A percentile compares a stretch with the other conserved stretches of the same genome.
Conservation (phyloP, 1,139 yeast genomes). For the Candida sanyaensis region DNA sequence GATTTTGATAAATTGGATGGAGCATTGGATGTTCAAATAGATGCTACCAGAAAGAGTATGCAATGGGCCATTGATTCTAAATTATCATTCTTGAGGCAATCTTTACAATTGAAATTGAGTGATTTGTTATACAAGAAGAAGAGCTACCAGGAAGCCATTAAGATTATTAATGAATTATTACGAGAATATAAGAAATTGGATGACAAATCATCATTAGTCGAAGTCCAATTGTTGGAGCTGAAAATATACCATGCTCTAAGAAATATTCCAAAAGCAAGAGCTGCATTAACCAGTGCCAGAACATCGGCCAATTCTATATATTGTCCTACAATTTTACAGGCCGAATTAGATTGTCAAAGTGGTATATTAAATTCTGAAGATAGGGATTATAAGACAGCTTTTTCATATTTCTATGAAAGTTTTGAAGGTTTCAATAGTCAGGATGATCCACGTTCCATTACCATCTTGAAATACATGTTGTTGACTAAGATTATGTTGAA, state of each 20-base stretch:
- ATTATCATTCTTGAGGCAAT: slow-evolving; percentile 85
- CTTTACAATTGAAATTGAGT: slow-evolving; percentile 81
- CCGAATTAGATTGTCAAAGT: slow-evolving; percentile 92
- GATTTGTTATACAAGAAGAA: slow-evolving; percentile 69
- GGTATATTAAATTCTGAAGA: slow-evolving; percentile 97
- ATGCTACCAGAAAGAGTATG: slow-evolving; percentile 75
- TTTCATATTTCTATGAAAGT: slow-evolving; percentile 91
- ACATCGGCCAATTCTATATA: slow-evolving; percentile 95
- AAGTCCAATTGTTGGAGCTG: slow-evolving; percentile 90
- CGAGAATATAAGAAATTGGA: slow-evolving; percentile 90
- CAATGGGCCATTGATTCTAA: slow-evolving; percentile 86
- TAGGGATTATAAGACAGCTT: slow-evolving; percentile 94
- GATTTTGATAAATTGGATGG: slow-evolving; percentile 69
- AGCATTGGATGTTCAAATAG: slow-evolving; percentile 71
- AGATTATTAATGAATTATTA: slow-evolving; percentile 69
- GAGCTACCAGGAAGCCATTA: slow-evolving; percentile 69
- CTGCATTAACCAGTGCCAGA: slow-evolving; percentile 92
- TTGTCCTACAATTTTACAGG: slow-evolving; percentile 93
- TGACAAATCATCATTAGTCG: slow-evolving; percentile 93
- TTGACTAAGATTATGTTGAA: slow-evolving; percentile 93
- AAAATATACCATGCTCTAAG: slow-evolving; percentile 89
- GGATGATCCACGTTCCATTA: slow-evolving; percentile 68
- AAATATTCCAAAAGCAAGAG: slow-evolving; percentile 90
- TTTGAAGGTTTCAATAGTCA: slow-evolving; percentile 79
- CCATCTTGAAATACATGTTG: slow-evolving; percentile 87